A percentile compares a stretch with the other conserved stretches of the same genome.
Conservation (phyloP, 176 grass and related monocot species). For the Chloris gayana region DNA sequence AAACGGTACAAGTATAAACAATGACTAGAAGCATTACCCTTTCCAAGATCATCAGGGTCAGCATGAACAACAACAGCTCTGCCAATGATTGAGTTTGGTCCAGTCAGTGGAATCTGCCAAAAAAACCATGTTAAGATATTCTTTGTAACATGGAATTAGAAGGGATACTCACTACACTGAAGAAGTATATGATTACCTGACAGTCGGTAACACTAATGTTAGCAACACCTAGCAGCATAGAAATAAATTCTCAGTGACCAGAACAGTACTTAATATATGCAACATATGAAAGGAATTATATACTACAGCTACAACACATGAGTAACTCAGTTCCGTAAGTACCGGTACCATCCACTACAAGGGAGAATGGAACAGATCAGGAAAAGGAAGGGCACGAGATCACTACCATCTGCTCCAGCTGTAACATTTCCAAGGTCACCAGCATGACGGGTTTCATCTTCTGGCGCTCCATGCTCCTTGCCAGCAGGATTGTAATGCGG, state of each 20-base stretch:
- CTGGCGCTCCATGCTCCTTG: constrained; percentile 77
- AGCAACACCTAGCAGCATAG: constrained; percentile 55
- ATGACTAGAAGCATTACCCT: constrained; percentile 50
- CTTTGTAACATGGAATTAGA: not conserved
- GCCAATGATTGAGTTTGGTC: constrained; percentile 66
- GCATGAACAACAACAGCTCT: constrained; percentile 83
- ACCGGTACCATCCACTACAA: not conserved
- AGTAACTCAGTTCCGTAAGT: not conserved
- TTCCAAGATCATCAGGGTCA: constrained; percentile 79
- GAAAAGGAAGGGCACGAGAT: not conserved
- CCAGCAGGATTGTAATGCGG: constrained; percentile 76
- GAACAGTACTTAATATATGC: not conserved
- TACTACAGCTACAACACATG: not conserved
- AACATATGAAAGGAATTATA: not conserved
- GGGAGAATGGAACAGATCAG: not conserved
- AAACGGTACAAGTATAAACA: not conserved
- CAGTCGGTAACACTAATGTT: constrained; percentile 50
- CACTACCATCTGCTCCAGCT: constrained; percentile 53
- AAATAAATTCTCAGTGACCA: constrained; percentile 20
- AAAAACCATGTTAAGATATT: constrained; percentile 17
- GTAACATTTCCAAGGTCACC: constrained; percentile 87
- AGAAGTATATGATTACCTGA: constrained; percentile 43
- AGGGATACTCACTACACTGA: not conserved
- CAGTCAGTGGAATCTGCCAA: constrained; percentile 62
- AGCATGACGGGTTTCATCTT: constrained; percentile 75